phyloP scores from a whole-genome alignment of 306 rosid genomes.

The Mimosa pudica region DNA sequence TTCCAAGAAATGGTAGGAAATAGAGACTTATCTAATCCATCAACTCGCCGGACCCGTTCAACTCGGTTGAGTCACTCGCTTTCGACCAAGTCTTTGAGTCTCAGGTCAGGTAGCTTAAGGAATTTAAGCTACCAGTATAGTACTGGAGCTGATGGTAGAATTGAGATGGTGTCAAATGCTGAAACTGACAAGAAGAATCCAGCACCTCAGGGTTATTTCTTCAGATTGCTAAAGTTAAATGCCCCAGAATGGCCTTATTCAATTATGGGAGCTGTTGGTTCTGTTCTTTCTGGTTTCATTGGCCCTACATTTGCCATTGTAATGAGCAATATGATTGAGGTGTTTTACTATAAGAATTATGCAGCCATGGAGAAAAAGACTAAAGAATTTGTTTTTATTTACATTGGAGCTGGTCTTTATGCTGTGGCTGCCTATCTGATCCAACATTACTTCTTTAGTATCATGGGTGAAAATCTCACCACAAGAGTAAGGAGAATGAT shows the following conservation, averaged over 20 bases:
- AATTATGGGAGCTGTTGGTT: conserved; percentile 96
- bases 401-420: conserved; percentile 93
- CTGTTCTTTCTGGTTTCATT: conserved; percentile 88
- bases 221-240: conserved; percentile 74
- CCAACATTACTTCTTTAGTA: conserved; percentile 97
- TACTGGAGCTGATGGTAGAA: conserved; percentile 93
- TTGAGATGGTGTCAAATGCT: conserved; percentile 96
- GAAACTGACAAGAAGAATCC: conserved; percentile 89
- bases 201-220: conserved; percentile 85
- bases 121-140: conserved; percentile 93
- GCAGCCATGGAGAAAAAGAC: conserved; percentile 94
- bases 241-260: conserved; percentile 99
- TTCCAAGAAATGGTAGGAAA: conserved; percentile 96
- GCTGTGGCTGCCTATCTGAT: conserved; percentile 93
- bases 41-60: conserved; percentile 82
- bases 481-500: conserved; percentile 99
- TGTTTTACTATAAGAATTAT: conserved; percentile 73
- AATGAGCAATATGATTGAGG: conserved; percentile 99
- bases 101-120: conserved; percentile 88
- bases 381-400: conserved; percentile 90
- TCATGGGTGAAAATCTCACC: conserved; percentile 99
- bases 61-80: conserved; percentile 88
- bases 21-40: conserved; percentile 83
- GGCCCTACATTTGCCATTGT: conserved; percentile 98
- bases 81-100: conserved; percentile 91